Percentiles rank a stretch among this genome's conserved stretches.
Evolutionary conservation across 2,329 filamentous ascomycete species (phyloP).

Genomic region (Alternaria infectoria): DNA sequence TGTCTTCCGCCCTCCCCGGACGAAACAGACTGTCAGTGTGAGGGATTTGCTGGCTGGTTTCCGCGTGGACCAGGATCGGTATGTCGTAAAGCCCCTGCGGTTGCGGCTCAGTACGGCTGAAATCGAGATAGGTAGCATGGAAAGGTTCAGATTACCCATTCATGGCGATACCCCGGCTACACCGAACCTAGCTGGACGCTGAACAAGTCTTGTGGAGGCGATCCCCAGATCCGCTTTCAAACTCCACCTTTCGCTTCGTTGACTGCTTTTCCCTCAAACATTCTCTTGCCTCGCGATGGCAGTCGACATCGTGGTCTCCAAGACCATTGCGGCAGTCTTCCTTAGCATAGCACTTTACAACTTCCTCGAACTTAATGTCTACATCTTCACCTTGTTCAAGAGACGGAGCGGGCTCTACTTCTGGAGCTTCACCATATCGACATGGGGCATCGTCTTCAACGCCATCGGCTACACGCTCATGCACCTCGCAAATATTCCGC

Average conservation of each 20-base stretch:
- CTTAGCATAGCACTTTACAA: constrained; percentile 43
- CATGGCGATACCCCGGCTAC: background rate
- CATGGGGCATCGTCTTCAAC: constrained; percentile 53
- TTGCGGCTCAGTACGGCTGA: background rate
- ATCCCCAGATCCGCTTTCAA: constrained; percentile 3
- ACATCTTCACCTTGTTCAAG: constrained; percentile 55
- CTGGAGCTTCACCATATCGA: constrained; percentile 54
- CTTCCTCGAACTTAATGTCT: constrained; percentile 52
- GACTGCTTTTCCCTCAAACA: background rate
- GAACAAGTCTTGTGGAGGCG: constrained; percentile 7
- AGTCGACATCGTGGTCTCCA: constrained; percentile 5
- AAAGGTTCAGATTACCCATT: background rate
- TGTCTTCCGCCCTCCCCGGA: background rate
- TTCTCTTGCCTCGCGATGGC: constrained; percentile 1
- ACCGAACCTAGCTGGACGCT: background rate
- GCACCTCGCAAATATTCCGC: constrained; percentile 45
- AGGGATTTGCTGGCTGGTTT: background rate
- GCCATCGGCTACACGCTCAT: constrained; percentile 53
- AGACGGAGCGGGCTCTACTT: constrained; percentile 55
- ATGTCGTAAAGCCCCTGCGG: background rate
- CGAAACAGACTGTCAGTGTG: background rate
- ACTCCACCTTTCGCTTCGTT: constrained; percentile 5
- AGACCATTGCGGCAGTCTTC: constrained; percentile 24
- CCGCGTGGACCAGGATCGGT: background rate
- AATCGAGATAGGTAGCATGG: background rate